phyloP scores from a whole-genome alignment of 73 alveolate genomes.

The Stentor roeselii region DNA sequence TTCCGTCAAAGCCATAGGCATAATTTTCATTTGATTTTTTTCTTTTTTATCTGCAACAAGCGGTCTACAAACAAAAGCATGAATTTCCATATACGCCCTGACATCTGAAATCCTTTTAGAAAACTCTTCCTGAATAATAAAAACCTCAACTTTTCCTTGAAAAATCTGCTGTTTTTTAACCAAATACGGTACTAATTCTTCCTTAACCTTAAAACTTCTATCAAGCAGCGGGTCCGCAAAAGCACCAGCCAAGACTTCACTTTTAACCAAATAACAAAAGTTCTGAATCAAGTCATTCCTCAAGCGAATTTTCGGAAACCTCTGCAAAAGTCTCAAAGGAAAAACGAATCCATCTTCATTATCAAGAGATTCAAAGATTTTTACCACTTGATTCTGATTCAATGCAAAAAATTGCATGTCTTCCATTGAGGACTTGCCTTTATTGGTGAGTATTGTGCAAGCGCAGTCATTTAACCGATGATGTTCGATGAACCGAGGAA shows the following conservation, averaged over 20 bases:
- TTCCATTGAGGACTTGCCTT: not conserved
- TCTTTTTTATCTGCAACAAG: not conserved
- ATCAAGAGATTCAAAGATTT: not conserved
- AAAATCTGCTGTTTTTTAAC: not conserved
- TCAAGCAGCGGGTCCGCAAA: not conserved
- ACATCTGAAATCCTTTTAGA: not conserved
- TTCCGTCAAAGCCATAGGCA: not conserved
- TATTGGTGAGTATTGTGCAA: not conserved
- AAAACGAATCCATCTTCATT: not conserved
- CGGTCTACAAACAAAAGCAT: not conserved
- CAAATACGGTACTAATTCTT: conserved; percentile 5
- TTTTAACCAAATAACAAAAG: not conserved
- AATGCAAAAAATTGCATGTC: conserved; percentile 25
- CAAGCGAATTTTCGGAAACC: not conserved
- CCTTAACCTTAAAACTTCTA: not conserved
- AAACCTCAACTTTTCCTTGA: not conserved
- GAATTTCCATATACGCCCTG: not conserved
- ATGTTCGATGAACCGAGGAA: not conserved
- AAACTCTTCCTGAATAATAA: not conserved
- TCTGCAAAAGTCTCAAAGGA: conserved; percentile 4
- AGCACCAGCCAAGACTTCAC: not conserved
- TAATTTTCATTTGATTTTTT: not conserved
- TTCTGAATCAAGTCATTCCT: not conserved
- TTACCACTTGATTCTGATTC: not conserved
- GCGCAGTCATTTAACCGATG: not conserved